Evolutionary conservation across 352 stramenopile genomes (phyloP), one percentile per base, ranked within the genome.

Genomic region (Globisporangium takayamanum): DNA sequence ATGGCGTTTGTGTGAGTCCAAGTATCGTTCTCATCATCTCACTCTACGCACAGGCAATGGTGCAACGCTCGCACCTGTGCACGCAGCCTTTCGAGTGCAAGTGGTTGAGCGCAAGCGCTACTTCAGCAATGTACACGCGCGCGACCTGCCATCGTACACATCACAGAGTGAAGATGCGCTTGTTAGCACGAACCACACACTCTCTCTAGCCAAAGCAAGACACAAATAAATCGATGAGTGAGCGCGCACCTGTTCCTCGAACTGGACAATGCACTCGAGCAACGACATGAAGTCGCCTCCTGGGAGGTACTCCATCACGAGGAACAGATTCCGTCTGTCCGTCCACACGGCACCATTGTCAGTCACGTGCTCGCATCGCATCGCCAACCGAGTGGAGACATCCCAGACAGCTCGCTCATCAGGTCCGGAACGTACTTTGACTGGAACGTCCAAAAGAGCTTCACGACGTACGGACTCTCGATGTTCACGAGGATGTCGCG

Each of bases 391-490:
- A 22, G 22, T 22, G 22, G 22, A 22, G 22, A 22, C 22, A 22
- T 22, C 56, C 60, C 57, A 76, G 66, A 14, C 55, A 55, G 15
- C 50, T 14, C 44, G 42, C 25, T 55, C 52, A 30, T 18, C 51
- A 51, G 22, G 28, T 33, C 28, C 28, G 5, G 5, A 5, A 74
- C 74, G 60, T 80, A 92, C 83, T 84, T 89, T 33, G 78, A 91
- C 72, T 96, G 88, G 57, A 97, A 97, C 5, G 84, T 92, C 78
- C 86, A 96, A 56, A 93, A 96, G 5, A 96, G 66, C 64, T 94
- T 96, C 20, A 97, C 89, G 28, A 97, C 86, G 50, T 96, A 97
- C 28, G 89, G 89, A 54, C 88, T 95, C 55, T 94, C 69, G 11
- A 95, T 84, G 54, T 69, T 88, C 14, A 89, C 80, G 56, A 96